These are phyloP conservation scores for Dendryphion nanum DNA, from an alignment of 2,329 filamentous ascomycete genomes.

Conservation along the genomic window DNA sequence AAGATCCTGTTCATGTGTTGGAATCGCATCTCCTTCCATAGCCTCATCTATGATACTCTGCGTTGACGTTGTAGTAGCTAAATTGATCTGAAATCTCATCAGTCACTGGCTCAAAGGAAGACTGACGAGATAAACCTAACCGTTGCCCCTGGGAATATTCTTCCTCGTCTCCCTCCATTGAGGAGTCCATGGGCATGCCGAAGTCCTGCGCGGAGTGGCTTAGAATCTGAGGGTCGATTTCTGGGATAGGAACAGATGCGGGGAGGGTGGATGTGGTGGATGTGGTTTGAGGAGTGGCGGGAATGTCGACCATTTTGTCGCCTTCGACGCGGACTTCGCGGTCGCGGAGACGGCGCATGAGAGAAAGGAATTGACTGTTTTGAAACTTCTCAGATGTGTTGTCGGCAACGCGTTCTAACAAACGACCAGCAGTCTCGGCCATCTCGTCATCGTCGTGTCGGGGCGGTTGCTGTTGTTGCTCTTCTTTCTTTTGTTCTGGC, in stretches of 20 bases:
- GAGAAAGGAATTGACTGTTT: slow-evolving; percentile 70
- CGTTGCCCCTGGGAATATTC: background rate
- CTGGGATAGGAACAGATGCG: slow-evolving; percentile 11
- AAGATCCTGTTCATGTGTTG: slow-evolving; percentile 26
- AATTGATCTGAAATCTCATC: slow-evolving; percentile 31
- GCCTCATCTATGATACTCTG: slow-evolving; percentile 17
- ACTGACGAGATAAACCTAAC: slow-evolving; percentile 6
- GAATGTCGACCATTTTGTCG: slow-evolving; percentile 61
- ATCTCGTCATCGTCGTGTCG: slow-evolving; percentile 63
- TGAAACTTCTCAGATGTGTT: slow-evolving; percentile 74
- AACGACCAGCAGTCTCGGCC: slow-evolving; percentile 66
- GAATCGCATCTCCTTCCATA: slow-evolving; percentile 19
- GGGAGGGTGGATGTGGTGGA: slow-evolving; percentile 1
- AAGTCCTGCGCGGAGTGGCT: slow-evolving; percentile 30
- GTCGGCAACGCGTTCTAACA: slow-evolving; percentile 67
- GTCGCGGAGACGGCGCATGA: slow-evolving; percentile 75
- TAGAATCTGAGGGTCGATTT: slow-evolving; percentile 28
- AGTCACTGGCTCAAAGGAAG: slow-evolving; percentile 18
- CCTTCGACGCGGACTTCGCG: slow-evolving; percentile 71
- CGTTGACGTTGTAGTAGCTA: slow-evolving; percentile 24
- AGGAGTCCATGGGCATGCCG: slow-evolving; percentile 25
- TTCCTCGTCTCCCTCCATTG: slow-evolving; percentile 9
- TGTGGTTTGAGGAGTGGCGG: slow-evolving; percentile 7
- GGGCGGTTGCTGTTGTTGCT: slow-evolving; percentile 21
- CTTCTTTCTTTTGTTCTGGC: slow-evolving; percentile 28